These are phyloP conservation scores for Ogataea allantospora DNA, from an alignment of 805 yeast genomes.

Conservation along the genomic window DNA sequence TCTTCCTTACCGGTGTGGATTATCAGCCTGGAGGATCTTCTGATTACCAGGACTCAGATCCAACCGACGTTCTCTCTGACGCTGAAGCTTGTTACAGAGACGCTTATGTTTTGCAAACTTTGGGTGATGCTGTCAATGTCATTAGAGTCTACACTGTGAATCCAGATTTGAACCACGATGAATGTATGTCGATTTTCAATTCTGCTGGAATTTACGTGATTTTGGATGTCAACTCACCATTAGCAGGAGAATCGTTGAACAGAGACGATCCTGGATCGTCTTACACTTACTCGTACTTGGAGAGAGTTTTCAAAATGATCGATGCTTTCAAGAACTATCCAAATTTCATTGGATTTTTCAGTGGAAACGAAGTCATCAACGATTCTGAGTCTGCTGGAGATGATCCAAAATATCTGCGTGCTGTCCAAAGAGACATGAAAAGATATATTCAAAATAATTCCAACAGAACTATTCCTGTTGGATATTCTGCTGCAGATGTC, in stretches of 20 bases:
- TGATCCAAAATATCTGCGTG: slow-evolving; percentile 81
- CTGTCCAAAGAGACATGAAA: slow-evolving; percentile 90
- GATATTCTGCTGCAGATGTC: slow-evolving; percentile 92
- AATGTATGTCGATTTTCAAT: slow-evolving; percentile 85
- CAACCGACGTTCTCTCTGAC: slow-evolving; percentile 68
- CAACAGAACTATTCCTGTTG: slow-evolving; percentile 85
- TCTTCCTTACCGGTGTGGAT: slow-evolving; percentile 82
- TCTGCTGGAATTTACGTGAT: slow-evolving; percentile 89
- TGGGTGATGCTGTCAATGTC: slow-evolving; percentile 69
- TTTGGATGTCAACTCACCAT: slow-evolving; percentile 81
- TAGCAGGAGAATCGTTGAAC: slow-evolving; percentile 61
- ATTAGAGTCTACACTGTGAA: slow-evolving; percentile 79
- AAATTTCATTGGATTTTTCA: slow-evolving; percentile 81
- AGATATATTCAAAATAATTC: slow-evolving; percentile 67
- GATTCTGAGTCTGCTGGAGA: slow-evolving; percentile 60
- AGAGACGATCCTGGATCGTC: slow-evolving; percentile 69
- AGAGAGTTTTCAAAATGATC: slow-evolving; percentile 79
- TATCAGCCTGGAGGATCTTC: slow-evolving; percentile 95
- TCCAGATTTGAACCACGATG: slow-evolving; percentile 84
- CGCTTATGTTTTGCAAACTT: slow-evolving; percentile 69
- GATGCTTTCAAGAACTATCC: slow-evolving; percentile 83
- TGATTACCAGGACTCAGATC: slow-evolving; percentile 37
- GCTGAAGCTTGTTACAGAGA: slow-evolving; percentile 74
- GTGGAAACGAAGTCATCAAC: slow-evolving; percentile 91
- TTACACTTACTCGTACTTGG: slow-evolving; percentile 67